phyloP scores from a whole-genome alignment of 2,329 filamentous ascomycete genomes.

The Sporothrix sp. region DNA sequence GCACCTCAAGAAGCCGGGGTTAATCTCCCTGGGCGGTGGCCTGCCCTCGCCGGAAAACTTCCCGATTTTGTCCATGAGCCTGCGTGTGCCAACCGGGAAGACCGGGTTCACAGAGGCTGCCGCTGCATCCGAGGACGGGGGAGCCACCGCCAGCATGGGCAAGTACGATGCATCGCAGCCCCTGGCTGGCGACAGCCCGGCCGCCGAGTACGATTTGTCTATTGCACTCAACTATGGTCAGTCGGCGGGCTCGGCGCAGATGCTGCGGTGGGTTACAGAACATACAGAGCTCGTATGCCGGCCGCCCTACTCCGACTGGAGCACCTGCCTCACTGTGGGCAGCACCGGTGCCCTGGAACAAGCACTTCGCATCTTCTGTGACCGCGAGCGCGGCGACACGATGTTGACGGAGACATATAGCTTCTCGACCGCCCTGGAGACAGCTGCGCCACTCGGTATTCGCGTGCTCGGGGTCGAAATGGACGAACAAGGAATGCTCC shows the following conservation, averaged over 20 bases:
- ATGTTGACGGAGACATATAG: constrained; percentile 86
- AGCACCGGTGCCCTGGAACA: constrained; percentile 82
- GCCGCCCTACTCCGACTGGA: constrained; percentile 87
- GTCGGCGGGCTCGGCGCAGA: constrained; percentile 72
- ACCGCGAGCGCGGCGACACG: constrained; percentile 58
- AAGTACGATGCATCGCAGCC: constrained; percentile 69
- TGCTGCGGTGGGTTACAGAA: constrained; percentile 85
- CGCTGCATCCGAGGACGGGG: constrained; percentile 41
- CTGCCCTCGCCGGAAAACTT: constrained; percentile 86
- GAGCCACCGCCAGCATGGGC: constrained; percentile 54
- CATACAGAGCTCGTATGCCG: constrained; percentile 86
- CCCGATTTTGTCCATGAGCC: constrained; percentile 68
- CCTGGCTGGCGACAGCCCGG: constrained; percentile 17
- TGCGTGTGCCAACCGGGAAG: constrained; percentile 62
- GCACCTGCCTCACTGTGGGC: constrained; percentile 70
- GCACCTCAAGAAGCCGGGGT: constrained; percentile 66
- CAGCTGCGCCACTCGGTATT: constrained; percentile 43
- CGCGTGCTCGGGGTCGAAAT: constrained; percentile 41
- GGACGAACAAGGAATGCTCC: constrained; percentile 45
- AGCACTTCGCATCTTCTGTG: constrained; percentile 70
- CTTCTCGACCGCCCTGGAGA: constrained; percentile 64
- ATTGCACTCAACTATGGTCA: constrained; percentile 92
- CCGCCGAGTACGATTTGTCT: constrained; percentile 57
- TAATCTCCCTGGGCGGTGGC: constrained; percentile 89
- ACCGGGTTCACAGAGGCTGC: constrained; percentile 58